Conservation (phyloP, 768 basidiomycete genomes). For the Amanita fuliginea region DNA sequence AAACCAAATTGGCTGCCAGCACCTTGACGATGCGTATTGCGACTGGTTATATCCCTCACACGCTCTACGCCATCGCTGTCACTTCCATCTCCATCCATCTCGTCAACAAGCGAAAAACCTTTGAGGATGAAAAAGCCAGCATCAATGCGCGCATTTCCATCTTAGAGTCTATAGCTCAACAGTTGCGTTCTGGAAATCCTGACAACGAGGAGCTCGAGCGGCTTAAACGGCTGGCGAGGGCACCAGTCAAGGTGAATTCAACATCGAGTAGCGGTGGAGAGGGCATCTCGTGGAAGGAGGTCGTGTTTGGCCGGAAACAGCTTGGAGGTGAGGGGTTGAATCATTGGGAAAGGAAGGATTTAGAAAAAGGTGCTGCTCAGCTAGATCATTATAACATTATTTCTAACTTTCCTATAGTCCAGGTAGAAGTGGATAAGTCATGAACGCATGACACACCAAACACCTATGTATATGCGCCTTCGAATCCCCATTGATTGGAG, state of each 20-base stretch:
- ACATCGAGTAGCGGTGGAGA: background rate
- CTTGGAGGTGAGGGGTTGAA: slow-evolving; percentile 15
- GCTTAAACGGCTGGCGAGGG: slow-evolving; percentile 41
- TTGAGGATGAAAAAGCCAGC: slow-evolving; percentile 43
- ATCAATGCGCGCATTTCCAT: slow-evolving; percentile 50
- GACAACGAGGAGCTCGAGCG: slow-evolving; percentile 40
- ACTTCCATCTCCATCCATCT: slow-evolving; percentile 61
- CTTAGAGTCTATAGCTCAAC: slow-evolving; percentile 44
- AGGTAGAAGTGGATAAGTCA: slow-evolving; percentile 5
- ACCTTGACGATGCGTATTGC: background rate
- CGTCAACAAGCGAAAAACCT: slow-evolving; percentile 36
- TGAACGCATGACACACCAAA: background rate
- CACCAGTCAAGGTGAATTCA: slow-evolving; percentile 5
- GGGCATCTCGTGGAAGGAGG: slow-evolving; percentile 37
- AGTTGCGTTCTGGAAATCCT: slow-evolving; percentile 34
- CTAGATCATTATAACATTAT: background rate
- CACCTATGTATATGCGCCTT: too few species aligned
- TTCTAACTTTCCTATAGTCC: slow-evolving; percentile 1
- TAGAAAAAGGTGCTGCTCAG: slow-evolving; percentile 25
- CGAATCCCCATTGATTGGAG: too few species aligned
- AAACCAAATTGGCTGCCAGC: background rate
- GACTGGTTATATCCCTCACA: slow-evolving; percentile 44
- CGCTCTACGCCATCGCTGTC: slow-evolving; percentile 54
- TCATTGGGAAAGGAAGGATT: slow-evolving; percentile 26
- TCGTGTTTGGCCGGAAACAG: slow-evolving; percentile 32